These are phyloP conservation scores for Ceratonia siliqua DNA, from an alignment of 306 rosid species.

Conservation along the genomic window DNA sequence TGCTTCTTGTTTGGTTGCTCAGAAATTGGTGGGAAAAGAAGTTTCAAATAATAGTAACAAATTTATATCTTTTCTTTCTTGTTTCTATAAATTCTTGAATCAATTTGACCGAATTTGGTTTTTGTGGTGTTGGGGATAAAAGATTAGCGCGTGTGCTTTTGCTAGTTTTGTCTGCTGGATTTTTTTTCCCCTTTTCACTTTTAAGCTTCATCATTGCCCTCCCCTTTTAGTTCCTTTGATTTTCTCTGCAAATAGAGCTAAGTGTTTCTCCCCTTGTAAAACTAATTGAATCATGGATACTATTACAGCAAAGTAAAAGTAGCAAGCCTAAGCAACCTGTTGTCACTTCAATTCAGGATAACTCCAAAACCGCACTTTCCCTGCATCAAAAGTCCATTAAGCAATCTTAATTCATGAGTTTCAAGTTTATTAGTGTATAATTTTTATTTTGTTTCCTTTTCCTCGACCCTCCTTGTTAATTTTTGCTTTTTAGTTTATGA, in stretches of 20 bases:
- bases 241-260: slow-evolving; percentile 24
- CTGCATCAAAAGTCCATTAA: slow-evolving; percentile 48
- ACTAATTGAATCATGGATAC: not conserved
- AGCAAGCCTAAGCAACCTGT: slow-evolving; percentile 38
- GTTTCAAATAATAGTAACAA: not conserved
- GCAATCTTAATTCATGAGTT: slow-evolving; percentile 27
- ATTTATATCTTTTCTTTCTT: not conserved
- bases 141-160: not conserved
- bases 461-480: not conserved
- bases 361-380: slow-evolving; percentile 23
- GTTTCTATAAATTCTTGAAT: not conserved
- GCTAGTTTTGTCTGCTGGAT: not conserved
- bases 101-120: not conserved
- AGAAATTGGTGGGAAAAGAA: not conserved
- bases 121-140: not conserved
- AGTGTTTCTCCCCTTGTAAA: not conserved
- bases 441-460: not conserved
- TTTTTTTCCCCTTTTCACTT: not conserved
- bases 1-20: slow-evolving; percentile 11
- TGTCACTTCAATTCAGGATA: slow-evolving; percentile 33
- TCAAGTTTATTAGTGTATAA: not conserved
- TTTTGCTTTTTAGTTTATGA: slow-evolving; percentile 10
- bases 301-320: slow-evolving; percentile 48
- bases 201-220: not conserved
- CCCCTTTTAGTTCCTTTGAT: not conserved